A percentile compares a stretch with the other conserved stretches of the same genome.
Conservation (phyloP, 169 alveolate genomes). For the Babesia bovis region DNA sequence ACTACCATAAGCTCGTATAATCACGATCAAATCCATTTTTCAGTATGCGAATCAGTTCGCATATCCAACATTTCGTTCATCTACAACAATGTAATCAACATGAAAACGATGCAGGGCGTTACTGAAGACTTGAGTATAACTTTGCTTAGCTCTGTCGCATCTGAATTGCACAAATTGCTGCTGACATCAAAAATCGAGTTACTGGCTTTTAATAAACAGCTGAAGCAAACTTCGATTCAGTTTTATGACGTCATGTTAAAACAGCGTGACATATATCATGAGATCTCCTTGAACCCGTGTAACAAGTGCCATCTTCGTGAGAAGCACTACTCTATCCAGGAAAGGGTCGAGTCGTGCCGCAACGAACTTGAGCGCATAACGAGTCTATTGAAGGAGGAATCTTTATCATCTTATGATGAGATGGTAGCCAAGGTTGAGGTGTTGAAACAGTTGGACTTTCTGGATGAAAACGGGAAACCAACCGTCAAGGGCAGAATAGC, state of each 20-base stretch:
- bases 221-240: conserved; percentile 71
- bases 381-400: conserved; percentile 74
- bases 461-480: conserved; percentile 77
- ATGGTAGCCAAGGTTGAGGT: conserved; percentile 81
- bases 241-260: conserved; percentile 71
- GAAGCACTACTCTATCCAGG: conserved; percentile 70
- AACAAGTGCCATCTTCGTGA: conserved; percentile 74
- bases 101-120: not conserved
- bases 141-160: conserved; percentile 51
- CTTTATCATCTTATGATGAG: conserved; percentile 79
- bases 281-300: conserved; percentile 64
- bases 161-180: conserved; percentile 66
- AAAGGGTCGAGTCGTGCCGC: conserved; percentile 51
- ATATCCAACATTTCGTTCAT: conserved; percentile 66
- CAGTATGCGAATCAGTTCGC: conserved; percentile 58
- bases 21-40: conserved; percentile 51
- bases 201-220: conserved; percentile 68
- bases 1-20: conserved; percentile 53
- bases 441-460: conserved; percentile 77
- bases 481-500: conserved; percentile 87
- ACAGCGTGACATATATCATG: conserved; percentile 72
- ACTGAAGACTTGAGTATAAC: conserved; percentile 47
- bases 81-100: conserved; percentile 64
- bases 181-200: conserved; percentile 68
- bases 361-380: conserved; percentile 74